Base-by-base conservation (phyloP, 768 basidiomycete genomes). In the Psilocybe subaeruginosa region DNA sequence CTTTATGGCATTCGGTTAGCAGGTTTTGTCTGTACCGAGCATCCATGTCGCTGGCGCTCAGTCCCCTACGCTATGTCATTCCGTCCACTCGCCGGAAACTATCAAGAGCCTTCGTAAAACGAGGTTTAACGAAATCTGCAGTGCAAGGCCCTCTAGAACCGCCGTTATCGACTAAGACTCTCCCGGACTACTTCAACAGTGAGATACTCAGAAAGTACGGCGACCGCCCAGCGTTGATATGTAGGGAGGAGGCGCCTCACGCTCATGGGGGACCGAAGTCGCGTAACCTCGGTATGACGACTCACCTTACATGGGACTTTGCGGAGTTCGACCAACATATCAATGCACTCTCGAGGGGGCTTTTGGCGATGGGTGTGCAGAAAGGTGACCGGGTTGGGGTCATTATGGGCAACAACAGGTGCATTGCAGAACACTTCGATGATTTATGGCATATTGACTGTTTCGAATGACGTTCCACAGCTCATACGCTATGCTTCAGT, bases 381-480 rank as follows among this genome's bases (percentile, higher is more conserved):
- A 89, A 84, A 69, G 92, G 93, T 0, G 91, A 93, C 64, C 79
- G 92, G 7, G 86, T 94, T 19, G 93, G 82, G 0, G 89, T 92
- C 6, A 74, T 93, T 41, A 92, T 94, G 91, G 92, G 92, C 4
- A 95, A 93, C 62, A 90, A 85, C 61, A 94, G 92, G 92, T 91
- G 64, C 37, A 76, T 64, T 3, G 14, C 16, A 8, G 8, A n/a
- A 47, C 48, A n/a, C 12, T 17, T 41, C 41, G 7, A 30, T 3
- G n/a, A 8, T 45, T 9, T 9, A 9, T 3, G 16, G n/a, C 35
- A 29, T 48, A 4, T 17, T 54, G 11, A 55, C 43, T 12, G 6
- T 29, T 56, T 33, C 8, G 23, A 23, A 23, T 23, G 23, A 23
- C 51, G 53, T 33, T 46, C 23, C 33, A 31, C 63, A 93, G 92